Conservation (phyloP, 768 basidiomycete species). For the Suillus occidentalis region DNA sequence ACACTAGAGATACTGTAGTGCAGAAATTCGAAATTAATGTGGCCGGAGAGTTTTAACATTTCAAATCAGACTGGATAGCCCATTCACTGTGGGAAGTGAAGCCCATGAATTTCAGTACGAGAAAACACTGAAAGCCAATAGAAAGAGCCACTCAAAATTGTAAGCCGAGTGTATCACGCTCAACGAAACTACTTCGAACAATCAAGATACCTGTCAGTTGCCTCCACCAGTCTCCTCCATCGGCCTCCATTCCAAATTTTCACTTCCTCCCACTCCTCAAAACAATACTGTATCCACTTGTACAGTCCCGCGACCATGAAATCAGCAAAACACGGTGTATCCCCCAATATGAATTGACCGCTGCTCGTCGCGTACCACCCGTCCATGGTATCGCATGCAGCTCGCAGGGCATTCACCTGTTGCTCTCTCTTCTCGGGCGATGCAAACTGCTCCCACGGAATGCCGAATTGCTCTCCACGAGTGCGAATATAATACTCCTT, state of each 20-base stretch:
- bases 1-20: no score
- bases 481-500: slow-evolving; percentile 41
- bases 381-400: slow-evolving; percentile 24
- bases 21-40: no score
- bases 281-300: slow-evolving; percentile 11
- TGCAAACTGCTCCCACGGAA: slow-evolving; percentile 36
- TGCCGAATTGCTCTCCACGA: slow-evolving; percentile 33
- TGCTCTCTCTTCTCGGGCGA: slow-evolving; percentile 27
- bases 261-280: slow-evolving; percentile 13
- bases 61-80: no score
- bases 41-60: no score
- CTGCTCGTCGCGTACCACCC: slow-evolving; percentile 13
- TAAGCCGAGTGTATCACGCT: background rate
- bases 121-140: no score
- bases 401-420: slow-evolving; percentile 39
- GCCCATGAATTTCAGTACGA: no score
- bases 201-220: slow-evolving; percentile 17
- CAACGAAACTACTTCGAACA: slow-evolving; percentile 6
- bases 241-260: slow-evolving; percentile 13
- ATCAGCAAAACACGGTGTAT: slow-evolving; percentile 22
- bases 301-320: slow-evolving; percentile 20
- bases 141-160: no score
- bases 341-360: slow-evolving; percentile 13
- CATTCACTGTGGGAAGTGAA: no score
- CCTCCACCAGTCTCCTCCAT: slow-evolving; percentile 16